Percentiles rank a stretch among this genome's conserved stretches.
Evolutionary conservation across 225 moss, liverwort and hornwort genomes (phyloP).

Genomic region (Sphagnum contortum): DNA sequence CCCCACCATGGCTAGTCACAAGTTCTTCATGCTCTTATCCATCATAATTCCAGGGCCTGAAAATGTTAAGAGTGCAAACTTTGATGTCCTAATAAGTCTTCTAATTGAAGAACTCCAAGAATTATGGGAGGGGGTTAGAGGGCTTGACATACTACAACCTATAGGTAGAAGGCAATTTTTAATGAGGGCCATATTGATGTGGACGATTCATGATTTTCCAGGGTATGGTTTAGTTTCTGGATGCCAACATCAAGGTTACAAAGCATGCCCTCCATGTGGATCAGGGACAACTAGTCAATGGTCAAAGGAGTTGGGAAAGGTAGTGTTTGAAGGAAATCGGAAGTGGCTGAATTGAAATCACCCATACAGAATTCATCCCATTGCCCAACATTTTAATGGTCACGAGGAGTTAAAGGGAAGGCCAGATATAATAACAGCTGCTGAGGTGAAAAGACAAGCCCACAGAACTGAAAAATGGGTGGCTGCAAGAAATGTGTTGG

Average conservation of each 20-base stretch:
- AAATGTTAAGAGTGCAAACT: not conserved
- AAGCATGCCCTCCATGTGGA: not conserved
- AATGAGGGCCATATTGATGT: not conserved
- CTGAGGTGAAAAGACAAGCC: too few relatives aligned
- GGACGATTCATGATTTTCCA: constrained; percentile 1
- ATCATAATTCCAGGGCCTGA: not conserved
- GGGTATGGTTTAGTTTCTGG: not conserved
- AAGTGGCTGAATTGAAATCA: too few relatives aligned
- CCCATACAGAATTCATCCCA: too few relatives aligned
- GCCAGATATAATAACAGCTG: too few relatives aligned
- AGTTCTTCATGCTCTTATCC: not conserved
- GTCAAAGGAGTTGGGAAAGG: not conserved
- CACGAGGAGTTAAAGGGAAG: too few relatives aligned
- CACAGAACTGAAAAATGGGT: too few relatives aligned
- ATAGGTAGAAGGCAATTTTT: not conserved
- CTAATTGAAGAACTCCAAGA: constrained; percentile 5
- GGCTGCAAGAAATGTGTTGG: too few relatives aligned
- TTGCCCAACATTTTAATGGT: too few relatives aligned
- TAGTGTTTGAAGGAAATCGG: not conserved
- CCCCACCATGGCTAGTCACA: constrained; percentile 2
- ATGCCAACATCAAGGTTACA: not conserved
- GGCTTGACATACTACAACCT: not conserved
- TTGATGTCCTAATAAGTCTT: constrained; percentile 4
- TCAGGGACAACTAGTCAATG: not conserved
- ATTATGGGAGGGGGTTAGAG: not conserved